Base-by-base conservation (phyloP, 805 yeast species). In the Sugiyamaella smithiae region DNA sequence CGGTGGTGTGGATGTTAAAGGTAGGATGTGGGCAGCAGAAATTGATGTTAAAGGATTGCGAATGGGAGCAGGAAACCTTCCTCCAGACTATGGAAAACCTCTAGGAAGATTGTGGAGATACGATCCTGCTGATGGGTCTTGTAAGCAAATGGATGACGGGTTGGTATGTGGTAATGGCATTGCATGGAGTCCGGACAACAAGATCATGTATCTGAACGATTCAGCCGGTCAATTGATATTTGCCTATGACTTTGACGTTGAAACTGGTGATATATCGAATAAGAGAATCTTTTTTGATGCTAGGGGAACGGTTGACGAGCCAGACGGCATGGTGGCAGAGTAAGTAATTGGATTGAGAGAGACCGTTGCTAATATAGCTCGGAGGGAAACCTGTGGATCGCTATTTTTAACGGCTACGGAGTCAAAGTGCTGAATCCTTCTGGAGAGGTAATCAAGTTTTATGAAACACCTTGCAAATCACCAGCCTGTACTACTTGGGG, bases 1-100 rank as follows among this genome's bases (percentile, higher is more conserved):
- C 62, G 96, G 96, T 0, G 79, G 80, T 38, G 77, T 86, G 40
- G 89, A 86, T 50, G 84, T 87, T 5, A 70, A 78, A 60, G 95
- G 96, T 1, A 74, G 82, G 55, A 75, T 88, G 46, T 86, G 81
- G 81, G 81, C 78, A 22, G 67, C 66, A 12, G 71, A 67, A 53
- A 59, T 66, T 29, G 70, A 66, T 44, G 56, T 54, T 37, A 46
- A 48, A 26, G 62, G 62, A 11, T 52, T 62, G 20, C 47, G 59
- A 5, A 47, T 43, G 16, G 69, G 69, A 8, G 58, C 61, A 4
- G 60, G 59, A 3, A 56, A 53, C 46, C 45, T 54, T 14, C 57
- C 60, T 14, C 45, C 32, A n/a, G 60, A 56, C 41, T 47, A 53
- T 41, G 60, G 58, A 8, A 43, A 46, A 31, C 67, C 68, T 1